Evolutionary conservation across 2,329 filamentous ascomycete species (phyloP), one percentile per base, ranked within the genome.

Genomic region (Aspergillus fumigatiaffinis): DNA sequence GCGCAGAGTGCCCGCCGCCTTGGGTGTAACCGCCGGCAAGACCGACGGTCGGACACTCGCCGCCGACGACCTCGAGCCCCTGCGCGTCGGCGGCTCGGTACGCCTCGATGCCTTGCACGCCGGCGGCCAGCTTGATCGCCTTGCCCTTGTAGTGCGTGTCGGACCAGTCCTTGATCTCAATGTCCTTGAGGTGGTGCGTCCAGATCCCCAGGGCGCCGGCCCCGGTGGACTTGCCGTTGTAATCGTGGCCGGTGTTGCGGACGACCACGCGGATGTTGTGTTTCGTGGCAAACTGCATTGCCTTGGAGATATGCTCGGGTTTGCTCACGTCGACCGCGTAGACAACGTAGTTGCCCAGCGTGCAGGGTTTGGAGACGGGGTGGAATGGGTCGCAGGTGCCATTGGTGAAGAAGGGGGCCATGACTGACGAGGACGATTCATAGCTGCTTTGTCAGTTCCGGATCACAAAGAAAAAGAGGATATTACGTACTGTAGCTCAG

Each of bases 1-100:
- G 73, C 0, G 79, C 73, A 0, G 78, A 80, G 64, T 87, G 84
- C 0, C 86, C 86, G 14, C 84, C 86, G 4, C 84, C 84, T 66
- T 85, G 82, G 3, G 76, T 79, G 63, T 82, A 88, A 1, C 85
- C 85, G 17, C 85, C 86, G 0, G 82, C 80, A 7, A 84, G 62
- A 1, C 84, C 84, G 4, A 87, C 84, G 0, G 79, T 82, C 0
- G 78, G 79, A 41, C 78, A 79, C 2, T 78, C 78, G 2, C 85
- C 85, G 1, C 80, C 82, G 0, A 88, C 80, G 4, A 86, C 72
- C 1, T 77, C 76, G 17, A 83, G 70, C 50, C 80, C 77, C 55
- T 76, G 64, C 1, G 72, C 63, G 52, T 80, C 71, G 0, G 82
- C 77, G 9, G 75, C 71, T 0, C 73, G 65, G 59, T 84, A 81